Conservation (phyloP, 129 eudicot genomes). For the Artemisia tridentata region DNA sequence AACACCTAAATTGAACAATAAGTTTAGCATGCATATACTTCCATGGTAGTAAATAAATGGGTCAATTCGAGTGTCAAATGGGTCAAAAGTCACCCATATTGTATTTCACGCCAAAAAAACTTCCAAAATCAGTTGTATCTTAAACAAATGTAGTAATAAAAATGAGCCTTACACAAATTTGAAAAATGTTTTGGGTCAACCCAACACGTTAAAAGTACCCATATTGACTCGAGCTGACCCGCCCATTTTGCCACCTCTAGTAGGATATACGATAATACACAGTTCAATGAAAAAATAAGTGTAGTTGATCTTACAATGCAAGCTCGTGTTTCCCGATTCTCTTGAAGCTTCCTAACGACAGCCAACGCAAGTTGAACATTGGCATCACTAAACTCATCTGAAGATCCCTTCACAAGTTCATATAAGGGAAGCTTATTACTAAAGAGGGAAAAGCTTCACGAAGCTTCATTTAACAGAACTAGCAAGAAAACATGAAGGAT, state of each 20-base stretch:
- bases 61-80: neutral
- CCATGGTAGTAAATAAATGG: neutral
- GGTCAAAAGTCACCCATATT: neutral
- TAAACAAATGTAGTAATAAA: neutral
- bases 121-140: neutral
- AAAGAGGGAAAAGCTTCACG: conserved; percentile 13
- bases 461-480: conserved; percentile 21
- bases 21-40: conserved; percentile 10
- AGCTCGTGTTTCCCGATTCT: conserved; percentile 70
- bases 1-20: conserved; percentile 56
- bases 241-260: neutral
- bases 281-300: neutral
- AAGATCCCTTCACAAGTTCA: conserved; percentile 85
- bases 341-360: conserved; percentile 79
- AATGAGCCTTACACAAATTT: neutral
- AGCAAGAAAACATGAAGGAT: conserved; percentile 18
- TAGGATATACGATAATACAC: conserved; percentile 18
- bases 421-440: conserved; percentile 24
- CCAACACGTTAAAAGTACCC: neutral
- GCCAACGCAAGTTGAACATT: conserved; percentile 91
- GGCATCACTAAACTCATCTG: conserved; percentile 96
- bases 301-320: conserved; percentile 57
- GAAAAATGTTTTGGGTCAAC: neutral
- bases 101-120: neutral
- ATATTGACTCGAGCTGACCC: neutral